Percentiles rank a stretch among this genome's conserved stretches.
Evolutionary conservation across 2,329 filamentous ascomycete species (phyloP).

Genomic region (Orbilia blumenaviensis): DNA sequence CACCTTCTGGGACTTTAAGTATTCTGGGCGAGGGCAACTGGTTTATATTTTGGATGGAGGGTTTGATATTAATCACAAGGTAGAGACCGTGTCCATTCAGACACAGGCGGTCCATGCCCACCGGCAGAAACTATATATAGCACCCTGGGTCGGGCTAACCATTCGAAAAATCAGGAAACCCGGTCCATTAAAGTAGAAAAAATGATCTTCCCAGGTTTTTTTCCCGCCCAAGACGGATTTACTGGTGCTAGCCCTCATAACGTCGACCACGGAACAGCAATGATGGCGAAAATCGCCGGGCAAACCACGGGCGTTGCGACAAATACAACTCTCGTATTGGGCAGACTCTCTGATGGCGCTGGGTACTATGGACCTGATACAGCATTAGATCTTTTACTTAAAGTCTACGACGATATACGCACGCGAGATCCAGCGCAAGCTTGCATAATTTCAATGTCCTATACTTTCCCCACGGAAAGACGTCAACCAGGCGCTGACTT

Average conservation of each 20-base stretch:
- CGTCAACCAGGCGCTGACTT: too few relatives aligned
- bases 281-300: slow-evolving; percentile 2
- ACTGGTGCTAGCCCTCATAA: neutral
- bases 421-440: neutral
- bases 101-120: neutral
- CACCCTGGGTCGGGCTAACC: too few relatives aligned
- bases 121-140: too few relatives aligned
- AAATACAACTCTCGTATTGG: slow-evolving; percentile 18
- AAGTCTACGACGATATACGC: slow-evolving; percentile 14
- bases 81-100: neutral
- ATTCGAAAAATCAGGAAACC: slow-evolving; percentile 1
- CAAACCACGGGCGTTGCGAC: neutral
- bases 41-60: slow-evolving; percentile 16
- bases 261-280: slow-evolving; percentile 13
- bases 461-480: too few relatives aligned
- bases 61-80: slow-evolving; percentile 18
- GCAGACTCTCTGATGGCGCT: neutral
- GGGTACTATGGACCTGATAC: neutral
- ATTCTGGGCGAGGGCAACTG: neutral
- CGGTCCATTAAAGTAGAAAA: neutral
- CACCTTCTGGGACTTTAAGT: slow-evolving; percentile 17
- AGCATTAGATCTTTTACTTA: neutral
- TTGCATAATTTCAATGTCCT: neutral
- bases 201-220: neutral
- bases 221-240: slow-evolving; percentile 12